A percentile compares a stretch with the other conserved stretches of the same genome.
Conservation (phyloP, 495 filamentous ascomycete genomes). For the Penicillium bovifimosum region DNA sequence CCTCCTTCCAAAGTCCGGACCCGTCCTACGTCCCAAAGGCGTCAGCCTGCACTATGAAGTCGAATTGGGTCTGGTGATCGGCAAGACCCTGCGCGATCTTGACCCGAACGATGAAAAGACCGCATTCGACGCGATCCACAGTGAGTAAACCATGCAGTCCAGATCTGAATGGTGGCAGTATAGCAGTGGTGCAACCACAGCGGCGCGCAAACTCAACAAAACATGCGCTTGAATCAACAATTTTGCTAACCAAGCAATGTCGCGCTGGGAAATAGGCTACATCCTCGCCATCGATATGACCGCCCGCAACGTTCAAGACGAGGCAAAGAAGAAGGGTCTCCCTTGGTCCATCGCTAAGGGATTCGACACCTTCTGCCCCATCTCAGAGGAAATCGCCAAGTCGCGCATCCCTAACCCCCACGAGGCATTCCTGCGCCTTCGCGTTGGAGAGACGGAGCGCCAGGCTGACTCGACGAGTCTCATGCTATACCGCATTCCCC, state of each 20-base stretch:
- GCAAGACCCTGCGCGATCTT: constrained; percentile 68
- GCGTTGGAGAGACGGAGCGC: constrained; percentile 64
- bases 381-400: constrained; percentile 73
- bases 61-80: constrained; percentile 84
- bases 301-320: constrained; percentile 84
- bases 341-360: constrained; percentile 95
- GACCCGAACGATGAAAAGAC: constrained; percentile 54
- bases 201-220: neutral
- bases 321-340: constrained; percentile 94
- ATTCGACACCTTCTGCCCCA: constrained; percentile 92
- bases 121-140: constrained; percentile 47
- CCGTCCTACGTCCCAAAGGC: constrained; percentile 77
- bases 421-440: constrained; percentile 75
- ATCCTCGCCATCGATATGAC: constrained; percentile 90
- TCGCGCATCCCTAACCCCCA: constrained; percentile 78
- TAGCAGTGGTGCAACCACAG: neutral
- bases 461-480: constrained; percentile 83
- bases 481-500: constrained; percentile 90
- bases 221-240: neutral
- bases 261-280: constrained; percentile 53
- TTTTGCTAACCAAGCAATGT: neutral
- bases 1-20: constrained; percentile 67
- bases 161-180: neutral
- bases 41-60: constrained; percentile 91
- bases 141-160: constrained; percentile 22